Evolutionary conservation across 2,329 filamentous ascomycete species (phyloP), one percentile per base, ranked within the genome.

Genomic region (Cladosporium sp.): DNA sequence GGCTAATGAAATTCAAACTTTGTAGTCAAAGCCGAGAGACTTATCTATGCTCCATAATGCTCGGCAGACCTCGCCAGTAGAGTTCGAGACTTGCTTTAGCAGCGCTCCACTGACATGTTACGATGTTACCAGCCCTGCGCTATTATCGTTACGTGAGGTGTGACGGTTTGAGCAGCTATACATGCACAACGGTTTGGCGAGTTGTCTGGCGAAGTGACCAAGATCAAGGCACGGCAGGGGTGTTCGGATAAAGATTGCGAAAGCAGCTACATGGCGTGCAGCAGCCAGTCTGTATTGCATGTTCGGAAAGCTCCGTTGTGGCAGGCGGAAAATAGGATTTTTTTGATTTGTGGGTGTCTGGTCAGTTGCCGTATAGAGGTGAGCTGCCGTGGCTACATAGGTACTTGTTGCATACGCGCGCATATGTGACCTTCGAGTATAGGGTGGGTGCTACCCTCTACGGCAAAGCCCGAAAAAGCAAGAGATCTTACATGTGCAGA

Each of bases 11-110:
- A 51, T 51, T 51, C 15, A 22, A 51, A 51, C 48, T 37, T 22
- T 51, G 48, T 51, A 51, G 48, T 51, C 48, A 51, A 37, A 51
- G 48, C 48, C 48, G 48, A 39, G 34, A 37, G 34, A 25, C 20
- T 39, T 51, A 25, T 51, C 48, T 39, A 7, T 37, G 32, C 34
- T 25, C 48, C 35, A 35, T 35, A 51, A 7, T 37, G 32, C 34
- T 25, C 48, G 48, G 48, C 48, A 51, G 22, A 37, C 13, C 19
- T 51, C 28, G 48, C 48, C 22, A 35, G 36, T 39, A 51, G 22
- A 51, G 48, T 51, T 51, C 32, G 20, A 28, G 22, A 39, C 48
- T 51, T 39, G 48, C 48, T 39, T 20, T 39, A 39, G 45, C n/a
- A 39, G 20, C 34, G 28, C 24, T 51, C 48, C 48, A 51, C 48